Evolutionary conservation across 306 rosid genomes (phyloP), one percentile per base, ranked within the genome.

Genomic region (Dalbergia cochinchinensis): DNA sequence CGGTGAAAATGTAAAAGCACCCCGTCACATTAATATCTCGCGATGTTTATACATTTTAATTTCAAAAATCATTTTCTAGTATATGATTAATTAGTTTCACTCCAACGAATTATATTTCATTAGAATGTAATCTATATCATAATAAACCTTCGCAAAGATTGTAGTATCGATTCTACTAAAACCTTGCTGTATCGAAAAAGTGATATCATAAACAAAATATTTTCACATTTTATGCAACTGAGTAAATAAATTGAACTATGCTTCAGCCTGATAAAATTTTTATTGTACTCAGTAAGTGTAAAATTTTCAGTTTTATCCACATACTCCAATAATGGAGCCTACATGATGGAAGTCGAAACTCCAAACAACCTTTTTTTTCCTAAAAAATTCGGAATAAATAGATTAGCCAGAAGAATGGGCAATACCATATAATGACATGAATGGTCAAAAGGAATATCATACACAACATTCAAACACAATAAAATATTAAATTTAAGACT

Each of bases 401-500:
- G 26, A 54, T 54, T 18, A 18, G 19, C 9, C 31, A 55, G 26
- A 55, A 18, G 22, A 44, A 45, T 12, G 59, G 61, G 74, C 11
- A 15, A 26, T 26, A 48, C 31, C 4, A 5, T 35, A 34, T 16
- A 58, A 54, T 22, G 45, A 67, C 14, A 9, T 22, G 51, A 64
- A 54, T 39, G 11, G 4, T 35, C 35, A 71, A 72, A 64, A 34
- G 19, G 47, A 22, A 20, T 34, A 62, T 37, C 62, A 50, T 20
- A 62, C 31, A 39, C 58, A 64, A 53, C 14, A 31, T 37, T 44
- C 48, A 45, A 82, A 42, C 53, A 34, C 18, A 53, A 62, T 12
- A 33, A 78, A 53, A 77, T 39, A 51, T 26, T 48, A 51, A 82
- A 78, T 58, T 41, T 33, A 14, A 67, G 37, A 48, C 55, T 22